phyloP scores from a whole-genome alignment of 2,329 filamentous ascomycete genomes.

The Colletotrichum liaoningense region DNA sequence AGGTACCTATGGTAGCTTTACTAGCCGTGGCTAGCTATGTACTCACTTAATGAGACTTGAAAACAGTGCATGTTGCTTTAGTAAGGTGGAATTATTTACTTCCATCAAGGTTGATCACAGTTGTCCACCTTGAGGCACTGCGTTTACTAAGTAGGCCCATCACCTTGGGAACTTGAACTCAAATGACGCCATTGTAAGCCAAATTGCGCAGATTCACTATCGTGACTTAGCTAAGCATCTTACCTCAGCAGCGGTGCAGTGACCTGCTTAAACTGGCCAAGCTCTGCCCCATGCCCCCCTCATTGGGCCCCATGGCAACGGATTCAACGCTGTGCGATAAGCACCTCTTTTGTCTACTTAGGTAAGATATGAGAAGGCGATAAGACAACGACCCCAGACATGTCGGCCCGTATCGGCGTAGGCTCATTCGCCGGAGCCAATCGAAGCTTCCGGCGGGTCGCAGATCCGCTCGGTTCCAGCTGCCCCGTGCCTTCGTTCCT shows the following conservation, averaged over 20 bases:
- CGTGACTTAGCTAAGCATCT: neutral
- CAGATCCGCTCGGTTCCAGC: neutral
- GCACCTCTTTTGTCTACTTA: too few species aligned
- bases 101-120: too few species aligned
- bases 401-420: conserved; percentile 7
- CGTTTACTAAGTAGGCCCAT: too few species aligned
- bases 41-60: too few species aligned
- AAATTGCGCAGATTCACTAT: neutral
- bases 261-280: conserved; percentile 28
- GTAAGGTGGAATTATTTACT: too few species aligned
- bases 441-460: conserved; percentile 20
- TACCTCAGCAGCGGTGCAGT: too few species aligned
- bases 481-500: neutral
- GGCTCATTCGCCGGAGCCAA: neutral
- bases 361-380: neutral
- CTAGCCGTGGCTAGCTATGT: too few species aligned
- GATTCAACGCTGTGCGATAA: neutral
- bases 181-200: neutral
- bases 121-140: too few species aligned
- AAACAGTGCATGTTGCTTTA: too few species aligned
- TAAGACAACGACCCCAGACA: conserved; percentile 13
- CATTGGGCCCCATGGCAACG: neutral
- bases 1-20: too few species aligned
- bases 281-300: conserved; percentile 5
- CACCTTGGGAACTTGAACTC: neutral